Base-by-base conservation (phyloP, 371 early-diverging fungal genomes). In the Rhizomucor miehei region DNA sequence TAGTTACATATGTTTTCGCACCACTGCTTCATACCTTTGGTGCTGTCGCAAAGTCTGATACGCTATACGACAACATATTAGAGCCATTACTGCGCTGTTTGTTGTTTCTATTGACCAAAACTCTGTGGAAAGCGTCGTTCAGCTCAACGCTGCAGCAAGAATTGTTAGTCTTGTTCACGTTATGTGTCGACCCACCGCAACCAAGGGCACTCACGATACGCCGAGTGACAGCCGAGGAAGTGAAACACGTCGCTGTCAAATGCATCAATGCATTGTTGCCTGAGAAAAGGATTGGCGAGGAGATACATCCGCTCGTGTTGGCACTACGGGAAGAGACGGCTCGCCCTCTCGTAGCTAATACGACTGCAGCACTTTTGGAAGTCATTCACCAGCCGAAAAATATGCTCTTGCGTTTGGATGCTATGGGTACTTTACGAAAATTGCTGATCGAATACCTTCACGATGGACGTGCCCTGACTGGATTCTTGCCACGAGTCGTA, bases 401-500 rank as follows among this genome's bases (percentile, higher is more conserved):
- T 17, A 50, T 76, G 4, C 60, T 71, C 6, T 44, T 82, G 34
- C 73, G 79, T 25, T 6, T 78, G 9, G 59, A 59, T 17, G 63
- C 83, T 0, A 37, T 79, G 14, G 39, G 52, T 1, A 47, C 72
- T 1, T 24, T 82, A 2, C 55, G 59, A 3, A 64, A 65, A 39
- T 21, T 65, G 5, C 35, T 78, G 20, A 39, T 70, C 1, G 63
- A 66, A 25, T 63, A 71, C 25, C n/a, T 83, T 9, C 45, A 54
- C 6, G 57, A 72, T 9, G 48, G 60, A 0, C 75, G 75, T 43
- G 41, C 57, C 1, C 10, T 81, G 1, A 75, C 81, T 5, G 44
- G 51, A 1, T 45, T 73, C 25, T 50, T 81, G 12, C 83, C 85
- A 2, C 78, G 79, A 1, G 49, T 76, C 13, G 56, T 63, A 6